These are phyloP conservation scores for Neonectria neomacrospora DNA, from an alignment of 2,329 filamentous ascomycete species.

Conservation along the genomic window DNA sequence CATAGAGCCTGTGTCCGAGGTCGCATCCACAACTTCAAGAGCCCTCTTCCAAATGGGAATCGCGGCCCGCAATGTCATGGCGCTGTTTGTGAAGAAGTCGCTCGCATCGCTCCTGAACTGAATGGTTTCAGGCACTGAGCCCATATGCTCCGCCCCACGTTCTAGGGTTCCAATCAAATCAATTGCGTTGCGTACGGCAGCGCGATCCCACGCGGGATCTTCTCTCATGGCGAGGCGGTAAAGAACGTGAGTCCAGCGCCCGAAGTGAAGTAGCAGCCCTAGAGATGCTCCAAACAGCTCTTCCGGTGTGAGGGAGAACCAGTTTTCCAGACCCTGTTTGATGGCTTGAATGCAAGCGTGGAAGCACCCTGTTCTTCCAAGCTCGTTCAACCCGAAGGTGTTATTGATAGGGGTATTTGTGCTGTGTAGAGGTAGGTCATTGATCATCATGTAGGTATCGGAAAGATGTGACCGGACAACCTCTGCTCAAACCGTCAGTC, in stretches of 20 bases:
- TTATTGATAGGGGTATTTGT: constrained; percentile 19
- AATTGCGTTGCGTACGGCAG: constrained; percentile 45
- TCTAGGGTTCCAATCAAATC: constrained; percentile 45
- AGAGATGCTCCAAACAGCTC: constrained; percentile 46
- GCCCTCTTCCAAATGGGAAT: constrained; percentile 27
- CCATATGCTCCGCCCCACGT: constrained; percentile 7
- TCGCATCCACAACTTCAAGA: constrained; percentile 13
- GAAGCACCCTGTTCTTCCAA: constrained; percentile 40
- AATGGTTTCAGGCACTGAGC: constrained; percentile 2
- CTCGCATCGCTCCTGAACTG: constrained; percentile 13
- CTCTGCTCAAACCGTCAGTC: constrained; percentile 41
- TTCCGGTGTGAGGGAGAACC: constrained; percentile 42
- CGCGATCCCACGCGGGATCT: constrained; percentile 53
- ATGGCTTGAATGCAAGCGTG: constrained; percentile 44
- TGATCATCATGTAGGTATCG: constrained; percentile 51
- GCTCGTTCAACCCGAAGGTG: constrained; percentile 27
- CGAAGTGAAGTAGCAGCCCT: constrained; percentile 45
- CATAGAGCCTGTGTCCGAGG: neutral
- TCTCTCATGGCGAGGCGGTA: constrained; percentile 46
- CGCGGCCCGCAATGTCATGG: constrained; percentile 18
- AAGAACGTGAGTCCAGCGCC: constrained; percentile 47
- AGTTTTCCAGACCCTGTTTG: constrained; percentile 46
- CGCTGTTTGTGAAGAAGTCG: constrained; percentile 19
- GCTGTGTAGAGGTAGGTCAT: constrained; percentile 48
- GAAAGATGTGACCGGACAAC: constrained; percentile 50